phyloP scores from a whole-genome alignment of 306 rosid species.

The Arachis stenosperma region DNA sequence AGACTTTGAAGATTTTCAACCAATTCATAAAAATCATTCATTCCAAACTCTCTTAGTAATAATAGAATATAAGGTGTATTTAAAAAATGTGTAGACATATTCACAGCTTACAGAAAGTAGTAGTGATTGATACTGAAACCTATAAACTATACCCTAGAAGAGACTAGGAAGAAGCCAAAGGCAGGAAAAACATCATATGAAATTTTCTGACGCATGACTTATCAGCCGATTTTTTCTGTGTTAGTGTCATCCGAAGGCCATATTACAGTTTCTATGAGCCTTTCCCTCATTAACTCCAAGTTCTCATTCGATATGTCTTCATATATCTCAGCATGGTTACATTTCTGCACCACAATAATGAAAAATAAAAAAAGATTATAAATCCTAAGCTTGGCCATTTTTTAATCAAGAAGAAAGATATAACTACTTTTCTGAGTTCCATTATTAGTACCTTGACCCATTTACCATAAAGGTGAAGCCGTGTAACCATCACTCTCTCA shows the following conservation, averaged over 20 bases:
- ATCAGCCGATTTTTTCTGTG: conserved; percentile 81
- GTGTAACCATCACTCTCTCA: conserved; percentile 94
- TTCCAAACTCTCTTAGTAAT: conserved; percentile 25
- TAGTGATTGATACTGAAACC: conserved; percentile 30
- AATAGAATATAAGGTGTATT: conserved; percentile 28
- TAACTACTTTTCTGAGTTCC: conserved; percentile 2
- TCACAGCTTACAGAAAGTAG: conserved; percentile 46
- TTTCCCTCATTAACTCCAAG: conserved; percentile 91
- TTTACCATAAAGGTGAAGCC: conserved; percentile 91
- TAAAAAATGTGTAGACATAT: conserved; percentile 35
- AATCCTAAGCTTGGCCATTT: background rate
- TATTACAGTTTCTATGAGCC: conserved; percentile 89
- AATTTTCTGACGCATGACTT: conserved; percentile 1
- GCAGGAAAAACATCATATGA: conserved; percentile 21
- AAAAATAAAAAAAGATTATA: background rate
- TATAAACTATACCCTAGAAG: conserved; percentile 35
- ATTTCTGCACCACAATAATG: conserved; percentile 63
- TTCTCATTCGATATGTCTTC: conserved; percentile 82
- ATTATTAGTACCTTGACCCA: conserved; percentile 77
- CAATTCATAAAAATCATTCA: background rate
- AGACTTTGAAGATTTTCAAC: too few species aligned
- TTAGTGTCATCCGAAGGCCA: conserved; percentile 98
- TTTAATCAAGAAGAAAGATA: too few species aligned
- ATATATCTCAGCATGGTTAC: conserved; percentile 90
- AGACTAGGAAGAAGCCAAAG: conserved; percentile 40